Conservation (phyloP, 805 yeast species). For the Millerozyma miso region DNA sequence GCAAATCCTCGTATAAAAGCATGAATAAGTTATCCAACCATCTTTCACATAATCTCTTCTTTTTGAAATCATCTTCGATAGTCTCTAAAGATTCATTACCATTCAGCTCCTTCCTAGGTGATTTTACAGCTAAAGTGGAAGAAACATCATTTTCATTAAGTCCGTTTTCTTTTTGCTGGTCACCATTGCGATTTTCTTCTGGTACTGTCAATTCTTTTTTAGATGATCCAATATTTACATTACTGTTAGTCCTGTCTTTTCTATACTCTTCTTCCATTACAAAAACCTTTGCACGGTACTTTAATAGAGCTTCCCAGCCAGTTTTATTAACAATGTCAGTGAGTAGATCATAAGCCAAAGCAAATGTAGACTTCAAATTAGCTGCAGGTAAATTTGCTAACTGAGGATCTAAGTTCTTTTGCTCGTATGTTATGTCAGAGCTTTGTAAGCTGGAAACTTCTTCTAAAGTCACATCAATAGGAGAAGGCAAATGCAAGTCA, state of each 20-base stretch:
- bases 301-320: conserved; percentile 44
- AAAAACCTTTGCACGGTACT: conserved; percentile 43
- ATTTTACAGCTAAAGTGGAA: conserved; percentile 35
- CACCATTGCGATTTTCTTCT: not conserved
- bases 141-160: conserved; percentile 23
- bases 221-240: conserved; percentile 10
- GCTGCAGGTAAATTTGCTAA: conserved; percentile 65
- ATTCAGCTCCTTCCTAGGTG: conserved; percentile 24
- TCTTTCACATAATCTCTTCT: conserved; percentile 65
- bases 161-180: conserved; percentile 4
- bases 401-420: conserved; percentile 57
- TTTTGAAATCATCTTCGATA: conserved; percentile 46
- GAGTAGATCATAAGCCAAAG: conserved; percentile 42
- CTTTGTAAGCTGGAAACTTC: conserved; percentile 68
- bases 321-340: conserved; percentile 42
- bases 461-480: conserved; percentile 66
- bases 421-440: conserved; percentile 61
- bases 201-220: not conserved
- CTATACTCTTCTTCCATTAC: conserved; percentile 48
- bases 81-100: conserved; percentile 12
- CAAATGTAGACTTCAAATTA: conserved; percentile 49
- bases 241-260: conserved; percentile 27
- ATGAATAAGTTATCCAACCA: conserved; percentile 71
- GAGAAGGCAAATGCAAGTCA: conserved; percentile 69
- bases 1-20: conserved; percentile 67